Conservation (phyloP, 73 alveolate genomes). For the Vitrella brassicaformis region DNA sequence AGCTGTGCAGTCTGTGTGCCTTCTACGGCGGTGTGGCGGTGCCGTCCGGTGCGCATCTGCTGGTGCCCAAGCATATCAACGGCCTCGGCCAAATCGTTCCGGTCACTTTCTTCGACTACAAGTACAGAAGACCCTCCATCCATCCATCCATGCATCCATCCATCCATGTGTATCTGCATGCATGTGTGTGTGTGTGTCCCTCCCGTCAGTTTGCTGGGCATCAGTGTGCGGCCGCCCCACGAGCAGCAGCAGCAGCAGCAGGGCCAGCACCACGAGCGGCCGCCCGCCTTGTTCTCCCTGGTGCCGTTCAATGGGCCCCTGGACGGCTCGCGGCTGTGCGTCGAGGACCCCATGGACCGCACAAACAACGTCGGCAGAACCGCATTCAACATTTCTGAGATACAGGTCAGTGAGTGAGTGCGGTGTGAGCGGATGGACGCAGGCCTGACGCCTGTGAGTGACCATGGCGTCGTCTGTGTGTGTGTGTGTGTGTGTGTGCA, state of each 20-base stretch:
- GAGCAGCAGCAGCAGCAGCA: neutral
- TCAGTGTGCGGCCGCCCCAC: neutral
- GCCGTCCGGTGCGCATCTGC: neutral
- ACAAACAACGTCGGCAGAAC: neutral
- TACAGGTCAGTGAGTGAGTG: neutral
- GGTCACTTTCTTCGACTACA: too few species aligned
- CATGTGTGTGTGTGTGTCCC: neutral
- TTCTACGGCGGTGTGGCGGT: neutral
- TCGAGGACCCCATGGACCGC: neutral
- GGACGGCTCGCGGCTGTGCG: neutral
- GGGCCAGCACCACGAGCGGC: neutral
- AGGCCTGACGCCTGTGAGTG: neutral
- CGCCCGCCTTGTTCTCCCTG: neutral
- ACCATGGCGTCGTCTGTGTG: neutral
- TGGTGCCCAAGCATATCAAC: neutral
- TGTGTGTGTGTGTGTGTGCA: too few species aligned
- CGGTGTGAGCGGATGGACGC: neutral
- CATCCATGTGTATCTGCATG: too few species aligned
- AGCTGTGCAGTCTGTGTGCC: neutral
- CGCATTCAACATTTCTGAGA: neutral
- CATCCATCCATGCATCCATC: too few species aligned
- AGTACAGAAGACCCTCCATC: too few species aligned
- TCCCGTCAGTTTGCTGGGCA: neutral
- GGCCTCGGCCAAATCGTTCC: too few species aligned
- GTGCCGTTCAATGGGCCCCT: neutral